Evolutionary conservation across 495 filamentous ascomycete species (phyloP).

Genomic region (Aspergillus ellipticus): DNA sequence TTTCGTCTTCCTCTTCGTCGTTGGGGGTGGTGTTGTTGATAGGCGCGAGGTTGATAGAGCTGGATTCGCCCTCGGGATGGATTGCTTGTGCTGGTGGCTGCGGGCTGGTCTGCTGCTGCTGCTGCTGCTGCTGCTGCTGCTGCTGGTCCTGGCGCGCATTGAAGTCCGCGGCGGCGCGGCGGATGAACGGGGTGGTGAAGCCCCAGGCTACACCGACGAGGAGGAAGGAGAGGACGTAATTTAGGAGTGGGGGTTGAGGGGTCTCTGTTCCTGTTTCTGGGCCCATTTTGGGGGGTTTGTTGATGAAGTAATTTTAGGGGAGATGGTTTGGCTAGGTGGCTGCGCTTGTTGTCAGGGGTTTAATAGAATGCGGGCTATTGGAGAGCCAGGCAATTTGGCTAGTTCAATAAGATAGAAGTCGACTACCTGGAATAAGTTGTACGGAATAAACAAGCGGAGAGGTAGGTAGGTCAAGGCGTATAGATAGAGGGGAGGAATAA

Average conservation of each 20-base stretch:
- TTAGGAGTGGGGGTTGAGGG: constrained; percentile 59
- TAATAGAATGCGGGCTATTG: no score
- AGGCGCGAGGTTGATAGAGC: not conserved
- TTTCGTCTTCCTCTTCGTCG: constrained; percentile 15
- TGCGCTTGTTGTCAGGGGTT: no score
- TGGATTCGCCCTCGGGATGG: constrained; percentile 6
- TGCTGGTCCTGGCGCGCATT: constrained; percentile 45
- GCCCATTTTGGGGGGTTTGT: no score
- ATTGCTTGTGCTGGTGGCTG: constrained; percentile 14
- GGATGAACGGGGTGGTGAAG: constrained; percentile 57
- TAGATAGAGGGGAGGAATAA: no score
- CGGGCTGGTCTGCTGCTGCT: constrained; percentile 3
- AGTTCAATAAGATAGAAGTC: no score
- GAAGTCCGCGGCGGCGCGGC: constrained; percentile 56
- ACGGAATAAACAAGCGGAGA: no score
- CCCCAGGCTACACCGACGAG: constrained; percentile 89
- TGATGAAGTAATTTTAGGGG: no score
- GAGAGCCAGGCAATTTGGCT: no score
- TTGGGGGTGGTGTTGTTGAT: not conserved
- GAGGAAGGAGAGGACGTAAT: constrained; percentile 83
- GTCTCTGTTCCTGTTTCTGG: not conserved
- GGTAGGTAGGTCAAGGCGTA: no score
- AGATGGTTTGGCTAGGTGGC: no score
- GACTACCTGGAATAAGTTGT: no score
- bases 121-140: no score